phyloP scores from a whole-genome alignment of 768 basidiomycete genomes.

The Lactifluus subvellereus region DNA sequence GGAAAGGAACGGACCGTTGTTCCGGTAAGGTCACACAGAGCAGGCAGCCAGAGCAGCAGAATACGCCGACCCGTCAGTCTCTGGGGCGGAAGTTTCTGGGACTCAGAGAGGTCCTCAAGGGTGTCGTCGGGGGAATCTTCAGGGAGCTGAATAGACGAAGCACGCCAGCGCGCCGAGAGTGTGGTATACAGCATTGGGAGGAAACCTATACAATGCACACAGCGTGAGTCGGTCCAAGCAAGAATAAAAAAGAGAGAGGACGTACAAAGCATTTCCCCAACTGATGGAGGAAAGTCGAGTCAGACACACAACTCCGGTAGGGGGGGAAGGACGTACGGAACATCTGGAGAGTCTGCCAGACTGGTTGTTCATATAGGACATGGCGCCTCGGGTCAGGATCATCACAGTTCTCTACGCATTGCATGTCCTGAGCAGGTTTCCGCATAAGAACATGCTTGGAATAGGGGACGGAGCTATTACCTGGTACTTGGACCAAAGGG shows the following conservation, averaged over 20 bases:
- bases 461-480: constrained; percentile 31
- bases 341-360: constrained; percentile 90
- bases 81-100: constrained; percentile 31
- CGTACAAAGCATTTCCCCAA: constrained; percentile 93
- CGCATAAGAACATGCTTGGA: neutral
- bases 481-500: constrained; percentile 82
- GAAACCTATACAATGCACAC: constrained; percentile 53
- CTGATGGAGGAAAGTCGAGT: constrained; percentile 38
- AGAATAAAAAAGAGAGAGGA: constrained; percentile 27
- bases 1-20: constrained; percentile 60
- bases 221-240: constrained; percentile 5
- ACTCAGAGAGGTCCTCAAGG: constrained; percentile 28
- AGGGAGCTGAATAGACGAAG: constrained; percentile 50
- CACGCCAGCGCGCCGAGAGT: constrained; percentile 43
- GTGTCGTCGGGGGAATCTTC: constrained; percentile 27
- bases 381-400: constrained; percentile 53
- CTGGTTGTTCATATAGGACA: constrained; percentile 88
- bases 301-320: constrained; percentile 17
- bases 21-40: constrained; percentile 83
- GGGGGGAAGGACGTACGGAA: constrained; percentile 54
- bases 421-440: constrained; percentile 67
- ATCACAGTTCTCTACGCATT: constrained; percentile 92
- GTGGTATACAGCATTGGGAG: constrained; percentile 75
- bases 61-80: constrained; percentile 62
- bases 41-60: constrained; percentile 82